A percentile compares a stretch with the other conserved stretches of the same genome.
These are phyloP conservation scores for Senna siamea DNA, from an alignment of 306 rosid species.

Conservation along the genomic window DNA sequence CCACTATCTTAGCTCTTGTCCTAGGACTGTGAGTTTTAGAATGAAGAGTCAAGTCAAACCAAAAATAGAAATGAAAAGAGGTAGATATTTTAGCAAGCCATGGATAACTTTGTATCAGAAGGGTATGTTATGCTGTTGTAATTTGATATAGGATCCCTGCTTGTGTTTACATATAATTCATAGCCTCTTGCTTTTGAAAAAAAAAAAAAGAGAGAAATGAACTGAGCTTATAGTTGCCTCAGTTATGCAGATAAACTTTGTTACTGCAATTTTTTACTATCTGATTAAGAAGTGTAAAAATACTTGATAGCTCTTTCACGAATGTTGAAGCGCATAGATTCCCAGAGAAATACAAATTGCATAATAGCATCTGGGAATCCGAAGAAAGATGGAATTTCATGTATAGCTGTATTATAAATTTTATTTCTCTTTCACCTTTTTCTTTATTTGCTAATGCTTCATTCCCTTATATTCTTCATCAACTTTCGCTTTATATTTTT, in stretches of 20 bases:
- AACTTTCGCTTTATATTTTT: slow-evolving; percentile 37
- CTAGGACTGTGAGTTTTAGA: slow-evolving; percentile 12
- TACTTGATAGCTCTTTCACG: neutral
- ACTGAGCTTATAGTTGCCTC: no score
- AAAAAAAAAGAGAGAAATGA: no score
- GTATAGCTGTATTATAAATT: neutral
- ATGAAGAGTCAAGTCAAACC: slow-evolving; percentile 1
- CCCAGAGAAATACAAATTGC: slow-evolving; percentile 16
- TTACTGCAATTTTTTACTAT: neutral
- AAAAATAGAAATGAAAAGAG: neutral
- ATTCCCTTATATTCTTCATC: slow-evolving; percentile 17
- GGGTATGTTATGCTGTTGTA: no score
- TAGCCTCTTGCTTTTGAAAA: no score
- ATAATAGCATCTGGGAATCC: slow-evolving; percentile 19
- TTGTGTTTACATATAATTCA: no score
- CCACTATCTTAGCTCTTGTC: slow-evolving; percentile 3
- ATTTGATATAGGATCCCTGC: no score
- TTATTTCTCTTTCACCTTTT: slow-evolving; percentile 11
- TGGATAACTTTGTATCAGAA: neutral
- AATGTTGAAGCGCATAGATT: slow-evolving; percentile 10
- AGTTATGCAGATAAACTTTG: neutral
- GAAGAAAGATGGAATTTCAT: neutral
- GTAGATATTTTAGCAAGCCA: neutral
- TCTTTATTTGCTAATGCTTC: slow-evolving; percentile 21
- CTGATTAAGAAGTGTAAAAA: neutral